Evolutionary conservation across 1,284 basidiomycete species (phyloP).

Genomic region (Ganoderma lucidum): DNA sequence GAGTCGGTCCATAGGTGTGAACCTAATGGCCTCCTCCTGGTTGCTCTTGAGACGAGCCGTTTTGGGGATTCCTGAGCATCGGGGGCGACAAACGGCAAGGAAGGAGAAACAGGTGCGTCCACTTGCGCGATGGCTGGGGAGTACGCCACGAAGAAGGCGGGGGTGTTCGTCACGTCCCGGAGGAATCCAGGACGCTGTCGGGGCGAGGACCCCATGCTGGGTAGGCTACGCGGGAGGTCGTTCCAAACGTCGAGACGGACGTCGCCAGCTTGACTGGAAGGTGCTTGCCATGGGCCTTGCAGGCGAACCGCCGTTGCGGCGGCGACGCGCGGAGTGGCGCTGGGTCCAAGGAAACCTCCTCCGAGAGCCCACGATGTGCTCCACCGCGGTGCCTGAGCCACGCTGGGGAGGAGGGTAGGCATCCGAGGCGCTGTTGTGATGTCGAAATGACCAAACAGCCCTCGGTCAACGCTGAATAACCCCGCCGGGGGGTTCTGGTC

Average conservation of each 20-base stretch:
- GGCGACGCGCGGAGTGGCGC: not conserved
- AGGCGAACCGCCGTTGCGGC: conserved; percentile 1
- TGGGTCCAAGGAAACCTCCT: conserved; percentile 20
- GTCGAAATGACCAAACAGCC: conserved; percentile 27
- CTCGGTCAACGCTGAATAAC: conserved; percentile 9
- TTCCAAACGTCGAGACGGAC: conserved; percentile 11
- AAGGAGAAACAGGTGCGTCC: conserved; percentile 28
- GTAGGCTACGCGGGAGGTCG: conserved; percentile 18
- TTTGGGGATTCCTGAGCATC: conserved; percentile 29
- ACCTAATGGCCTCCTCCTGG: conserved; percentile 5
- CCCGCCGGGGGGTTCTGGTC: conserved; percentile 26
- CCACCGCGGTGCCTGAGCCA: conserved; percentile 7
- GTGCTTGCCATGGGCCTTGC: conserved; percentile 8
- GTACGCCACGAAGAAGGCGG: conserved; percentile 20
- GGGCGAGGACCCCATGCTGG: conserved; percentile 30
- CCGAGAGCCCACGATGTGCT: conserved; percentile 9
- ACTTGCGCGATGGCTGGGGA: conserved; percentile 28
- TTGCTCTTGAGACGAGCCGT: conserved; percentile 9
- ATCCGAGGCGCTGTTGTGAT: conserved; percentile 15
- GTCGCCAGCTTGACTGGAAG: not conserved
- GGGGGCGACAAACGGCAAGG: conserved; percentile 35
- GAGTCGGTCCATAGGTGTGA: conserved; percentile 41
- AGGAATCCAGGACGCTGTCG: conserved; percentile 34
- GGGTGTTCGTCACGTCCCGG: conserved; percentile 22
- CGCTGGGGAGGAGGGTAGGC: not conserved